Evolutionary conservation across 164 flowering plant genomes (phyloP).

Genomic region (Chimonanthus praecox): DNA sequence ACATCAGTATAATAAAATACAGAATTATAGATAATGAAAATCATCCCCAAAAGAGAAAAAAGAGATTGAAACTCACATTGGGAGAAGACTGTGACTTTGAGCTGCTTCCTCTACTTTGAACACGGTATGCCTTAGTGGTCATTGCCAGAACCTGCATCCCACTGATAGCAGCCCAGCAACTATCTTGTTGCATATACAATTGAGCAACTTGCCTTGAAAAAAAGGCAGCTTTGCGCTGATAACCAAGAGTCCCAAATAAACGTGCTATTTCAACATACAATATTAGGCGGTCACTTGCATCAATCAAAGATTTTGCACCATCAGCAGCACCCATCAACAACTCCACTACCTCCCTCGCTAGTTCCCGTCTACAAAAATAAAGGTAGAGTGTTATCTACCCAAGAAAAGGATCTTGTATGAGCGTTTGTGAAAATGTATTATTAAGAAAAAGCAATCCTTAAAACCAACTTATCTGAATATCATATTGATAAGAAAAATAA

Average conservation of each 20-base stretch:
- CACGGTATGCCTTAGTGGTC: conserved; percentile 91
- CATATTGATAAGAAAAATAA: no score
- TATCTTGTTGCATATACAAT: conserved; percentile 91
- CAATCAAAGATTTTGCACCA: conserved; percentile 96
- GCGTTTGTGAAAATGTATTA: background rate
- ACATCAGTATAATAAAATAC: background rate
- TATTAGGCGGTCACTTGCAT: conserved; percentile 87
- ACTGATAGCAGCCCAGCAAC: conserved; percentile 80
- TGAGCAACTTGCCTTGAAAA: conserved; percentile 98
- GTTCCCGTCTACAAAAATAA: conserved; percentile 45
- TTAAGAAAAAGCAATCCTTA: no score
- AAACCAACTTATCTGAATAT: no score
- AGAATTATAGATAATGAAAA: background rate
- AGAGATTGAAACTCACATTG: conserved; percentile 46
- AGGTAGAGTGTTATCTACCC: background rate
- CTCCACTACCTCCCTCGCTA: conserved; percentile 88
- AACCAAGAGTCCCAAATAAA: conserved; percentile 85
- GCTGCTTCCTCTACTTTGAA: conserved; percentile 82
- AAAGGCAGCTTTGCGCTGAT: conserved; percentile 96
- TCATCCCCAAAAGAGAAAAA: no score
- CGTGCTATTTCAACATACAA: conserved; percentile 94
- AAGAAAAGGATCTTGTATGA: background rate
- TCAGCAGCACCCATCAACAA: conserved; percentile 91
- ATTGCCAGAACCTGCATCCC: conserved; percentile 97
- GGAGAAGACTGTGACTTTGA: conserved; percentile 25